A percentile compares a stretch with the other conserved stretches of the same genome.
Evolutionary conservation across 192 early-diverging fungal genomes (phyloP).

Genomic region (Thamnidium elegans): DNA sequence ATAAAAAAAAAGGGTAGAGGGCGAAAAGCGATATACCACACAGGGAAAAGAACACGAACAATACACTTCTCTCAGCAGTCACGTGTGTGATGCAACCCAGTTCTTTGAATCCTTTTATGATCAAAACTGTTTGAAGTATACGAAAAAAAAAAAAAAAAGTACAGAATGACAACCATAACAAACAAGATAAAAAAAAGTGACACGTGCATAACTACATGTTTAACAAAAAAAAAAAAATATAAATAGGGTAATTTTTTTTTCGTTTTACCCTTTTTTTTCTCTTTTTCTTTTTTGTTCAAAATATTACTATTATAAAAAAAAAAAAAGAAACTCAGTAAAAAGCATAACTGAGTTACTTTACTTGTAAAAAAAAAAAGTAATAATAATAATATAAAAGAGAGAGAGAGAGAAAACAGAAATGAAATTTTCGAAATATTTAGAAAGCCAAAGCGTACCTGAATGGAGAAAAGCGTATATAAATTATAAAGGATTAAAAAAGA

Average conservation of each 20-base stretch:
- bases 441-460: constrained; percentile 64
- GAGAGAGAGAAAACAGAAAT: constrained; percentile 31
- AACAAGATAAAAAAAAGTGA: not conserved
- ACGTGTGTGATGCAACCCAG: not conserved
- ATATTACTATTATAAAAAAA: too few species aligned
- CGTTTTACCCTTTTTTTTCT: not conserved
- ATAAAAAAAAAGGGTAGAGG: not conserved
- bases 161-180: too few species aligned
- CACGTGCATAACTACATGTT: not conserved
- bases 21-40: not conserved
- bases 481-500: constrained; percentile 58
- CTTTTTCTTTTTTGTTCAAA: constrained; percentile 9
- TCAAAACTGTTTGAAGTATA: not conserved
- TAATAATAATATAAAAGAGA: not conserved
- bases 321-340: too few species aligned
- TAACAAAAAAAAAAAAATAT: constrained; percentile 5
- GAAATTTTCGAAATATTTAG: constrained; percentile 72
- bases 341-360: too few species aligned
- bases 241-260: not conserved
- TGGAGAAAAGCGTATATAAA: constrained; percentile 69
- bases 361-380: too few species aligned
- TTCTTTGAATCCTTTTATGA: not conserved
- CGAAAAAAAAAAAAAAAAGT: too few species aligned
- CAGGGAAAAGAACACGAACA: not conserved
- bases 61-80: not conserved